Evolutionary conservation across 2,329 filamentous ascomycete genomes (phyloP), one percentile per base, ranked within the genome.

Genomic region (Epicoccum nigrum): DNA sequence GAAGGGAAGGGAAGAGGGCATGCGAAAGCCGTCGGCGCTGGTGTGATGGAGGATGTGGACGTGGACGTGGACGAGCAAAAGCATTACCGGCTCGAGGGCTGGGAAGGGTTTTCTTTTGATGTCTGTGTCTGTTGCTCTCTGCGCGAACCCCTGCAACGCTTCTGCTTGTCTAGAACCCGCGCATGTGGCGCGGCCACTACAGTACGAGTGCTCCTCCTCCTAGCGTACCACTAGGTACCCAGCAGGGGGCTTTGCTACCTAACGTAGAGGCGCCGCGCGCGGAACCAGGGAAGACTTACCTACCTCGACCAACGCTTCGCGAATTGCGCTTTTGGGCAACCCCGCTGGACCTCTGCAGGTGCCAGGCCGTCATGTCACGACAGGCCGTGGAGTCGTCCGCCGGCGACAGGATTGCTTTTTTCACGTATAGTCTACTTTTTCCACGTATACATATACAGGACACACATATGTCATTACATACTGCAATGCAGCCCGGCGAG

Each of bases 41-140:
- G 48, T 42, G 21, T 43, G 35, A 44, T 31, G 42, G 45, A 53
- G n/a, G n/a, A 25, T 7, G 23, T 25, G 23, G 23, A 7, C 23
- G 23, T 9, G 51, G 53, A 41, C 47, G 44, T 50, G 56, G 51
- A 44, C 48, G 63, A 52, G 49, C 44, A 52, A 45, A 55, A 41
- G 52, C 49, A 51, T 53, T 43, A 46, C 30, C 39, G 44, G 38
- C 45, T 58, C 55, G 56, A 59, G 49, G 43, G 49, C 49, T 53
- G 52, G 51, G 57, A 65, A 60, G 58, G 62, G 61, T 63, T 65
- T 65, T 60, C 50, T 47, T 51, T 48, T 55, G 54, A n/a, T n/a
- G n/a, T n/a, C n/a, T n/a, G n/a, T n/a, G n/a, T n/a, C 43, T 43
- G 38, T 47, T 47, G 49, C 43, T 34, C 44, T 33, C 32, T 38